Conservation (phyloP, 495 filamentous ascomycete species). For the Penicillium longicatenatum region DNA sequence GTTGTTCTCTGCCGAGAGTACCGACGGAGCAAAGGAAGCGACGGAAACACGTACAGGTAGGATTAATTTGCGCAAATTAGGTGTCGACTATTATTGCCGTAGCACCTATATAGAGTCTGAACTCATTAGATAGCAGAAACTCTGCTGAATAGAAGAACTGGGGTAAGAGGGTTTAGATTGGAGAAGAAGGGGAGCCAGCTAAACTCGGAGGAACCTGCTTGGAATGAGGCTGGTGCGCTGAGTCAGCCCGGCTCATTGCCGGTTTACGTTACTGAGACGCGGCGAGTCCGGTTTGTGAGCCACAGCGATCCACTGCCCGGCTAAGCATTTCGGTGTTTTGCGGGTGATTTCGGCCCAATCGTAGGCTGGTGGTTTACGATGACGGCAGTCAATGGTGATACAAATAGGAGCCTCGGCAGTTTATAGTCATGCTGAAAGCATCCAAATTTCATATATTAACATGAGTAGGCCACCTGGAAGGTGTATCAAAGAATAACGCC, state of each 20-base stretch:
- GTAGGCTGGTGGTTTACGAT: conserved; percentile 16
- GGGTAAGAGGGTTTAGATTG: conserved; percentile 14
- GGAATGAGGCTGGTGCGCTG: conserved; percentile 30
- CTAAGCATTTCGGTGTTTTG: conserved; percentile 26
- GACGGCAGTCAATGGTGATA: conserved; percentile 4
- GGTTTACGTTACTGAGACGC: conserved; percentile 9
- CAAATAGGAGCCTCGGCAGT: neutral
- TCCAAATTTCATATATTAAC: neutral
- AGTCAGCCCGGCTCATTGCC: conserved; percentile 30
- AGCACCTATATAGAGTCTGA: conserved; percentile 45
- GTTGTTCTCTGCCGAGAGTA: conserved; percentile 26
- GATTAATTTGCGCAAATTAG: conserved; percentile 30
- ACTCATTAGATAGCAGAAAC: conserved; percentile 50
- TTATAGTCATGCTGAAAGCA: neutral
- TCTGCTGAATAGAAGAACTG: conserved; percentile 26
- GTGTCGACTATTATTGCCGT: conserved; percentile 51
- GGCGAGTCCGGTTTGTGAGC: conserved; percentile 10
- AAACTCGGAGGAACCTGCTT: conserved; percentile 23
- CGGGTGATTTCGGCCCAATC: conserved; percentile 34
- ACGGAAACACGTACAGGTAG: conserved; percentile 21
- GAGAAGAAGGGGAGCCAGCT: conserved; percentile 16
- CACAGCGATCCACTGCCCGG: conserved; percentile 19
- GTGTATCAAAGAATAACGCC: neutral
- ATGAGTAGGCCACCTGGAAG: neutral
- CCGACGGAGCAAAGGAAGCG: conserved; percentile 41